Evolutionary conservation across 495 filamentous ascomycete genomes (phyloP).

Genomic region (Tuber umbilicatum): DNA sequence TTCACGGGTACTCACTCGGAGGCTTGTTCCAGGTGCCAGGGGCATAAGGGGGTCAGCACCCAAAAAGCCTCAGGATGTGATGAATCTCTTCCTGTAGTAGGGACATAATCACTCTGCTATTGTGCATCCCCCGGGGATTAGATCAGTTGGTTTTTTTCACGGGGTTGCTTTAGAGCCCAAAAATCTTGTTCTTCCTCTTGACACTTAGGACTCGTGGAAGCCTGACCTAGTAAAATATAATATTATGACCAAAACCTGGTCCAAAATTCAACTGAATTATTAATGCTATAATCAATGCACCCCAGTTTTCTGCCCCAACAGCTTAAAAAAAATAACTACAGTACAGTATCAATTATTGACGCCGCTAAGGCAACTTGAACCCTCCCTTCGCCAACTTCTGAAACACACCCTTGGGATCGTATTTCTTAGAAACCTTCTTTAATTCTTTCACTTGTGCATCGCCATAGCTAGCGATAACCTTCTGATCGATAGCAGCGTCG

Average conservation of each 20-base stretch:
- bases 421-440: slow-evolving; percentile 44
- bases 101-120: background rate
- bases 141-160: background rate
- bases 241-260: background rate
- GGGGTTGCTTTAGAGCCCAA: background rate
- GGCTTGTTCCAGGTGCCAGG: background rate
- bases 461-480: slow-evolving; percentile 48
- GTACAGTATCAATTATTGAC: background rate
- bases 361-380: slow-evolving; percentile 20
- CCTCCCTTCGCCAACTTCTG: slow-evolving; percentile 42
- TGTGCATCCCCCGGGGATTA: background rate
- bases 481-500: slow-evolving; percentile 46
- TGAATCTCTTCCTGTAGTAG: background rate
- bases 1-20: background rate
- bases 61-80: background rate
- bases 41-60: background rate
- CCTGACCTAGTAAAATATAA: background rate
- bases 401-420: slow-evolving; percentile 46
- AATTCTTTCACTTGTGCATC: slow-evolving; percentile 42
- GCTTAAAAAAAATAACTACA: background rate
- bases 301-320: background rate
- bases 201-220: background rate
- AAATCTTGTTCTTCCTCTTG: background rate
- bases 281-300: background rate
- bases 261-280: too few species aligned